Conservation (phyloP, 2,329 filamentous ascomycete species). For the Exophiala alcalophila region DNA sequence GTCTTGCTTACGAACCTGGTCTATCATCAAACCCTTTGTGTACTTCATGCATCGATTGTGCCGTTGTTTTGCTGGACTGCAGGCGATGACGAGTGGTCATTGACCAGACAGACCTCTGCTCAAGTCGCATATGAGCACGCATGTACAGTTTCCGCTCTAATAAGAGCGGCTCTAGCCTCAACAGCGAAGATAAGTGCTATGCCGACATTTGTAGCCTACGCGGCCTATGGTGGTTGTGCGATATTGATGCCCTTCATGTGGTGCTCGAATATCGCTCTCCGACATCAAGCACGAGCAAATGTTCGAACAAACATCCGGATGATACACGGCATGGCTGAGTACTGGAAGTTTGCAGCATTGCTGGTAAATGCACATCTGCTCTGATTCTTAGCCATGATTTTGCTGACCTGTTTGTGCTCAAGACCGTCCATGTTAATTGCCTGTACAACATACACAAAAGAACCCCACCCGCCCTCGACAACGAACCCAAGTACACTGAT, state of each 20-base stretch:
- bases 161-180: neutral
- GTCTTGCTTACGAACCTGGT: too few relatives aligned
- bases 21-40: conserved; percentile 13
- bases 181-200: neutral
- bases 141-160: neutral
- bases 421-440: conserved; percentile 9
- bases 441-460: conserved; percentile 8
- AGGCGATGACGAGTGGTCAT: conserved; percentile 2
- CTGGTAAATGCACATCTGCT: neutral
- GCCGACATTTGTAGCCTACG: conserved; percentile 9
- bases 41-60: conserved; percentile 9
- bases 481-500: conserved; percentile 12
- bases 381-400: too few relatives aligned
- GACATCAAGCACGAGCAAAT: neutral
- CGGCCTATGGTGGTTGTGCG: conserved; percentile 10
- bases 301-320: conserved; percentile 3
- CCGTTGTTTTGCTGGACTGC: conserved; percentile 9
- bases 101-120: conserved; percentile 3
- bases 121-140: conserved; percentile 6
- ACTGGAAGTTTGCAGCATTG: conserved; percentile 6
- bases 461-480: conserved; percentile 5
- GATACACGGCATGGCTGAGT: conserved; percentile 1
- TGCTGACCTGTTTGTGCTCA: too few relatives aligned
- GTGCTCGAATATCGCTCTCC: neutral
- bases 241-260: conserved; percentile 10